A percentile compares a stretch with the other conserved stretches of the same genome.
Conservation (phyloP, 2,329 filamentous ascomycete species). For the Aspergillus viridinutans region DNA sequence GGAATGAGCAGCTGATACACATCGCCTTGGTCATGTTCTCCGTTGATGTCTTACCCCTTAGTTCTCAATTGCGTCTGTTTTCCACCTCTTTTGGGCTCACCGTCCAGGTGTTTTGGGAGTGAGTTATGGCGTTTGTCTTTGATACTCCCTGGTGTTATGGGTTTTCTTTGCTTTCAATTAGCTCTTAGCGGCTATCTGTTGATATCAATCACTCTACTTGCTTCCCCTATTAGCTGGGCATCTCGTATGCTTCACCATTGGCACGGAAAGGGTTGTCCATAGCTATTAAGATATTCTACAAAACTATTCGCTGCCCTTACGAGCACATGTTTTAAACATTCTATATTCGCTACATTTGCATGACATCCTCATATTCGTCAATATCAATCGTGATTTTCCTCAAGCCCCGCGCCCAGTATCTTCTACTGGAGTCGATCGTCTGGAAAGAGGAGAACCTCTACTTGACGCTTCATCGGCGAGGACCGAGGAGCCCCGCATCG, state of each 20-base stretch:
- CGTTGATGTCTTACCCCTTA: background rate
- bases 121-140: background rate
- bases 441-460: slow-evolving; percentile 34
- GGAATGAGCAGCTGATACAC: slow-evolving; percentile 51
- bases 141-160: background rate
- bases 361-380: background rate
- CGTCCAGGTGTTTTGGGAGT: background rate
- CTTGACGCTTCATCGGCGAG: slow-evolving; percentile 14
- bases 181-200: background rate
- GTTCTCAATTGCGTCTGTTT: background rate
- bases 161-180: background rate
- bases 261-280: background rate
- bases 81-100: background rate
- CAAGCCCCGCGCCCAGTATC: slow-evolving; percentile 27
- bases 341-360: slow-evolving; percentile 4
- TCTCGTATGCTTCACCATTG: background rate
- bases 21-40: background rate
- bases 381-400: slow-evolving; percentile 2
- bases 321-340: slow-evolving; percentile 6
- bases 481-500: slow-evolving; percentile 19
- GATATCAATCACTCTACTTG: background rate
- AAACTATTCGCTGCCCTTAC: background rate
- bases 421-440: slow-evolving; percentile 22
- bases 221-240: background rate
- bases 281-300: background rate